Evolutionary conservation across 495 filamentous ascomycete species (phyloP).

Genomic region (Amorphotheca resinae): DNA sequence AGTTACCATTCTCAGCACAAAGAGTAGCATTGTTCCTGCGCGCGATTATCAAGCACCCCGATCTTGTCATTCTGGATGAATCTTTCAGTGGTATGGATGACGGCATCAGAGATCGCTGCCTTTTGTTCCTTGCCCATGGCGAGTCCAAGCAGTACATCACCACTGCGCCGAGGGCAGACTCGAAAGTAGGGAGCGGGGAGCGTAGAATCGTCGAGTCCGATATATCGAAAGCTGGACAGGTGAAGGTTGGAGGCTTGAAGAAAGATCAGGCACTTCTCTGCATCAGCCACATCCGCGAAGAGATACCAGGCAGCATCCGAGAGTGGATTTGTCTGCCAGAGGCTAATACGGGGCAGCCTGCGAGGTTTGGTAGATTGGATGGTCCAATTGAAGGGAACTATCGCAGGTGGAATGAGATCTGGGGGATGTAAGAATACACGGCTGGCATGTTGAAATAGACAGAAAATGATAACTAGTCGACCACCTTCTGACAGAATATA

Average conservation of each 20-base stretch:
- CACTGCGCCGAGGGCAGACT: slow-evolving; percentile 5
- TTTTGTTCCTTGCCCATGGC: slow-evolving; percentile 58
- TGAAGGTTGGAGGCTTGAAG: slow-evolving; percentile 40
- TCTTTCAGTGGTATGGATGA: slow-evolving; percentile 85
- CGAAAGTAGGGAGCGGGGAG: slow-evolving; percentile 2
- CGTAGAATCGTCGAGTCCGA: slow-evolving; percentile 29
- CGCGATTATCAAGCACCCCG: slow-evolving; percentile 68
- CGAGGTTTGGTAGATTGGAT: slow-evolving; percentile 43
- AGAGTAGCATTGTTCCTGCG: slow-evolving; percentile 76
- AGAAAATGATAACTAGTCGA: not conserved
- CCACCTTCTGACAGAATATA: too few relatives aligned
- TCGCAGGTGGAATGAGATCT: slow-evolving; percentile 47
- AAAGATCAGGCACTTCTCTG: slow-evolving; percentile 67
- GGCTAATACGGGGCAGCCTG: slow-evolving; percentile 39
- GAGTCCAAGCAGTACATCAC: slow-evolving; percentile 29
- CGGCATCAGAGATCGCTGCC: slow-evolving; percentile 68
- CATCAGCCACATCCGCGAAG: slow-evolving; percentile 81
- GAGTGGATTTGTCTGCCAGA: slow-evolving; percentile 73
- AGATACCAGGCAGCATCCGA: slow-evolving; percentile 68
- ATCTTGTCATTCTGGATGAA: slow-evolving; percentile 87
- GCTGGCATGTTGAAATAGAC: not conserved
- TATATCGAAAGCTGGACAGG: slow-evolving; percentile 23
- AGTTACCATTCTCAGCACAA: slow-evolving; percentile 66
- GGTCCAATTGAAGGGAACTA: slow-evolving; percentile 42
- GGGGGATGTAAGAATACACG: slow-evolving; percentile 31